These are phyloP conservation scores for Barnettozyma populi DNA, from an alignment of 805 yeast species.

Conservation along the genomic window DNA sequence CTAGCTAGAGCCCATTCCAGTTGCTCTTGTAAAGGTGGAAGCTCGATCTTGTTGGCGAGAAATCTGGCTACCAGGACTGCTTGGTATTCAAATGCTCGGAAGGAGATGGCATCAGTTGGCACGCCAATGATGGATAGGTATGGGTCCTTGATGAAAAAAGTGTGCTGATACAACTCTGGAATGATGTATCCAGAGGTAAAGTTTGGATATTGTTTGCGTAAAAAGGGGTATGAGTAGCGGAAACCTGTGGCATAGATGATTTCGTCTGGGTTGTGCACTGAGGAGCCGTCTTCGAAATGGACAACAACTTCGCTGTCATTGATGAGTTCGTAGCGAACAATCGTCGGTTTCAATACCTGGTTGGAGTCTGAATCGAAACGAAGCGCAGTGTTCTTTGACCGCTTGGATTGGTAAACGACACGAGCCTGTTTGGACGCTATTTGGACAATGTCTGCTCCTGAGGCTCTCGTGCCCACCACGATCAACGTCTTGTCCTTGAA, in stretches of 20 bases:
- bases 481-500: constrained; percentile 33
- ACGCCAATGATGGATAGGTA: constrained; percentile 30
- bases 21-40: constrained; percentile 29
- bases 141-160: constrained; percentile 29
- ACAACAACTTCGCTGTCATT: constrained; percentile 26
- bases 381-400: constrained; percentile 6
- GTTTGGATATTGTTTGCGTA: constrained; percentile 27
- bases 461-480: constrained; percentile 63
- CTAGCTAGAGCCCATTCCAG: constrained; percentile 27
- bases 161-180: constrained; percentile 28
- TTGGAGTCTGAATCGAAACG: constrained; percentile 21
- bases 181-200: constrained; percentile 25
- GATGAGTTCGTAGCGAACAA: constrained; percentile 29
- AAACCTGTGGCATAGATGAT: constrained; percentile 69
- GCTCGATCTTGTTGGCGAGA: constrained; percentile 25
- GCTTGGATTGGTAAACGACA: constrained; percentile 28
- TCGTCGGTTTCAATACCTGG: constrained; percentile 33
- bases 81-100: constrained; percentile 38
- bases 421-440: constrained; percentile 10
- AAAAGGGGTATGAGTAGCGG: constrained; percentile 50
- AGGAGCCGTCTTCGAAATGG: constrained; percentile 39
- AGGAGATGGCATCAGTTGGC: constrained; percentile 34
- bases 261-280: constrained; percentile 39
- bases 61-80: constrained; percentile 31
- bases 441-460: constrained; percentile 57